Percentiles rank a stretch among this genome's conserved stretches.
Conservation (phyloP, 176 grass and related monocot genomes). For the Cenchrus purpureus region DNA sequence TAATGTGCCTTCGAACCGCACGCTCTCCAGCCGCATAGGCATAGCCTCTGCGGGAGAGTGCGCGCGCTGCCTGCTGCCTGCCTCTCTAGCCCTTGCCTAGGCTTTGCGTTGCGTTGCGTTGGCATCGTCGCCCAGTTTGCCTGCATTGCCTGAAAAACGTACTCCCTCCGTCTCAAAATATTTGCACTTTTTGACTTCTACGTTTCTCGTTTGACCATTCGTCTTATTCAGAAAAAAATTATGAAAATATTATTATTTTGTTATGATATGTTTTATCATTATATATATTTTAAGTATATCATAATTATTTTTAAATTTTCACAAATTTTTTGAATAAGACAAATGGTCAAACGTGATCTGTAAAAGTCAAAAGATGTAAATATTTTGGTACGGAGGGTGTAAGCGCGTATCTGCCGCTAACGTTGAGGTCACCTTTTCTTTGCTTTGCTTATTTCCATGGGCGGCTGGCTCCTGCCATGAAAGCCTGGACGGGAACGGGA, state of each 20-base stretch:
- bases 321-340: no score
- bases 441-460: conserved; percentile 45
- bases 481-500: not conserved
- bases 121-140: not conserved
- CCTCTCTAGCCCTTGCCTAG: not conserved
- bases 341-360: no score
- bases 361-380: no score
- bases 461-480: not conserved
- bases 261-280: no score
- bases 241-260: no score
- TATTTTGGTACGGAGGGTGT: no score
- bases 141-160: conserved; percentile 28
- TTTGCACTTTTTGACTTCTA: no score
- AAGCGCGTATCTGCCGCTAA: conserved; percentile 7
- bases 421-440: conserved; percentile 38
- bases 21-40: not conserved
- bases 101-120: not conserved
- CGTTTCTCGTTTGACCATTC: no score
- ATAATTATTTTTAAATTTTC: no score
- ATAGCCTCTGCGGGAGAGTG: not conserved
- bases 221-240: no score
- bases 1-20: conserved; percentile 56
- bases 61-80: not conserved
- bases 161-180: no score
- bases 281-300: no score